These are phyloP conservation scores for Chiua sp. DNA, from an alignment of 1,284 basidiomycete genomes.

Conservation along the genomic window DNA sequence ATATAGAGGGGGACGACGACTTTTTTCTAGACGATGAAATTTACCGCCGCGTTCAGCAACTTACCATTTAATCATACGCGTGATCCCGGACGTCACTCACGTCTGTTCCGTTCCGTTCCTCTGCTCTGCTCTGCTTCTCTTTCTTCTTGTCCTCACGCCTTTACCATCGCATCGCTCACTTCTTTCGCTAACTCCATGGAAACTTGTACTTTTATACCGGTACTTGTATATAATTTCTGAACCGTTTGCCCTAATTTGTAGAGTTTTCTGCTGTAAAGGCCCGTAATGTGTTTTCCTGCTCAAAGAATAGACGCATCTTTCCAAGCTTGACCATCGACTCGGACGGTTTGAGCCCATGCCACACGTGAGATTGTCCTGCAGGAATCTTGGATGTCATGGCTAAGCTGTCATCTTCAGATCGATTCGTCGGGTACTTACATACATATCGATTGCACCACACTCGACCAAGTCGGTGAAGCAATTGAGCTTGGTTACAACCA, in stretches of 20 bases:
- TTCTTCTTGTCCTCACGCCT: conserved; percentile 3
- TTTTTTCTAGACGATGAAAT: conserved; percentile 52
- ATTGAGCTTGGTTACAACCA: no score
- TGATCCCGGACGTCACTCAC: not conserved
- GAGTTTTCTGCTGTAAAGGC: conserved; percentile 1
- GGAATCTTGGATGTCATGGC: no score
- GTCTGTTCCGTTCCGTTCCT: not conserved
- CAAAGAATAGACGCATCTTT: not conserved
- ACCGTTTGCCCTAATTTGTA: conserved; percentile 5
- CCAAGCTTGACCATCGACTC: not conserved
- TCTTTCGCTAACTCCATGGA: conserved; percentile 19
- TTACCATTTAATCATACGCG: not conserved
- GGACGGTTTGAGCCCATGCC: no score
- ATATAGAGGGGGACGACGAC: conserved; percentile 58
- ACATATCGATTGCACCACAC: no score
- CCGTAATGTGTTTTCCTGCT: not conserved
- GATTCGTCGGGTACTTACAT: no score
- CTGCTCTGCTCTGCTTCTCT: conserved; percentile 9
- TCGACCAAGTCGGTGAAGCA: no score
- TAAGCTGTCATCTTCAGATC: no score
- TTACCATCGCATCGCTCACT: conserved; percentile 18
- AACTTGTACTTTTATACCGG: conserved; percentile 4
- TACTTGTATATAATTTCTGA: conserved; percentile 2
- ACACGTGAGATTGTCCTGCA: no score
- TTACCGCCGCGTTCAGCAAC: conserved; percentile 20